These are phyloP conservation scores for Ascochyta pisi DNA, from an alignment of 2,329 filamentous ascomycete species.

Conservation along the genomic window DNA sequence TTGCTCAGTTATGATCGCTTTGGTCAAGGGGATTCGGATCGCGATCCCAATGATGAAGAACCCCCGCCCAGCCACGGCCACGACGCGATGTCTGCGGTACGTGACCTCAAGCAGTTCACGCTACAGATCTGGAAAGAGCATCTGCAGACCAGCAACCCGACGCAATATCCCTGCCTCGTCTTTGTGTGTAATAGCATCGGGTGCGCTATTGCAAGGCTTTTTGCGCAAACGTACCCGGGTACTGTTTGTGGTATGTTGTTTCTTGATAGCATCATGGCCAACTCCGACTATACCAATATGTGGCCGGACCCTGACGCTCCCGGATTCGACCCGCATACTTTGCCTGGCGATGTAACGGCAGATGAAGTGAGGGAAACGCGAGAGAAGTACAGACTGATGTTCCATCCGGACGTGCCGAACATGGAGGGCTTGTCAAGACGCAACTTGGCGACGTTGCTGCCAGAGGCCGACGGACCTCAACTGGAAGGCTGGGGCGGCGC, in stretches of 20 bases:
- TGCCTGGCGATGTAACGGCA: constrained; percentile 51
- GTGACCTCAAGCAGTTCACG: constrained; percentile 56
- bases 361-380: constrained; percentile 48
- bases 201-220: constrained; percentile 60
- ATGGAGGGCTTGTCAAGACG: constrained; percentile 59
- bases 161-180: constrained; percentile 45
- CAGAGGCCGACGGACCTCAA: constrained; percentile 52
- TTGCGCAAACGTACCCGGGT: constrained; percentile 56
- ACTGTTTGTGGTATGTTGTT: constrained; percentile 58
- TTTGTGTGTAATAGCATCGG: constrained; percentile 63
- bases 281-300: constrained; percentile 62
- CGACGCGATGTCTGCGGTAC: constrained; percentile 53
- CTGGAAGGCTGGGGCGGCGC: constrained; percentile 48
- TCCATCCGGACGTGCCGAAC: constrained; percentile 60
- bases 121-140: constrained; percentile 48
- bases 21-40: constrained; percentile 62
- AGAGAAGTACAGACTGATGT: constrained; percentile 49
- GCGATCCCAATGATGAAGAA: constrained; percentile 50
- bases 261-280: constrained; percentile 65
- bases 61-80: constrained; percentile 54
- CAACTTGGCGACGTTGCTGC: constrained; percentile 54
- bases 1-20: constrained; percentile 65
- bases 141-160: constrained; percentile 44
- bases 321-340: constrained; percentile 51
- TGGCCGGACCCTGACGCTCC: constrained; percentile 62